Conservation (phyloP, 371 early-diverging fungal species). For the Apophysomyces ossiformis region DNA sequence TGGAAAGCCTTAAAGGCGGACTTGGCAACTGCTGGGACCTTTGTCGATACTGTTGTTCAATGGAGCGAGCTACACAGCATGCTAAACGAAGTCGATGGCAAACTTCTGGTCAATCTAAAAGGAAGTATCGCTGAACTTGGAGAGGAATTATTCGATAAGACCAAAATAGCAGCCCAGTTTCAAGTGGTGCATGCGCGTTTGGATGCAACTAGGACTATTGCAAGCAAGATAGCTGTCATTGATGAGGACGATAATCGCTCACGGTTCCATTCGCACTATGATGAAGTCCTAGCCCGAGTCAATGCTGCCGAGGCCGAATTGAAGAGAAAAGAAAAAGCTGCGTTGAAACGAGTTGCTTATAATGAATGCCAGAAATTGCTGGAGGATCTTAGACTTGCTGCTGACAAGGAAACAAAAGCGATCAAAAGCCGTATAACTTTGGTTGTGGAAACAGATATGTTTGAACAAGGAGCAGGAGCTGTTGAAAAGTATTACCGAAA, state of each 20-base stretch:
- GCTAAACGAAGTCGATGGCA: slow-evolving; percentile 3
- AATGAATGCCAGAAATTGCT: slow-evolving; percentile 7
- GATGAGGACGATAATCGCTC: background rate
- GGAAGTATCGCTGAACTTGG: background rate
- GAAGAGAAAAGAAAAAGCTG: background rate
- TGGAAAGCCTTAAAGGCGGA: background rate
- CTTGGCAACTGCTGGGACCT: background rate
- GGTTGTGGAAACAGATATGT: background rate
- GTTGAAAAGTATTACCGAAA: slow-evolving; percentile 16
- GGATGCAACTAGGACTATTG: background rate
- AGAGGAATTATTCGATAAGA: background rate
- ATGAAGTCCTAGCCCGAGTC: background rate
- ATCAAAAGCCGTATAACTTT: slow-evolving; percentile 9
- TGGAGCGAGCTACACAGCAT: slow-evolving; percentile 18
- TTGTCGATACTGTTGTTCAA: slow-evolving; percentile 1
- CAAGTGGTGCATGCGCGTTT: background rate
- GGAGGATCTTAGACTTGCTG: background rate
- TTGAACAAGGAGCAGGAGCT: background rate
- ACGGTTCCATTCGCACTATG: background rate
- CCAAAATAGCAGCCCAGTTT: background rate
- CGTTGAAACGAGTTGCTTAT: slow-evolving; percentile 1
- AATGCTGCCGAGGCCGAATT: background rate
- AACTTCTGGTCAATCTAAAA: background rate
- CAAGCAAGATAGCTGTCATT: background rate
- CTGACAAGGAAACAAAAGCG: background rate